Conservation (phyloP, 176 grass and related monocot genomes). For the Hordeum marinum region DNA sequence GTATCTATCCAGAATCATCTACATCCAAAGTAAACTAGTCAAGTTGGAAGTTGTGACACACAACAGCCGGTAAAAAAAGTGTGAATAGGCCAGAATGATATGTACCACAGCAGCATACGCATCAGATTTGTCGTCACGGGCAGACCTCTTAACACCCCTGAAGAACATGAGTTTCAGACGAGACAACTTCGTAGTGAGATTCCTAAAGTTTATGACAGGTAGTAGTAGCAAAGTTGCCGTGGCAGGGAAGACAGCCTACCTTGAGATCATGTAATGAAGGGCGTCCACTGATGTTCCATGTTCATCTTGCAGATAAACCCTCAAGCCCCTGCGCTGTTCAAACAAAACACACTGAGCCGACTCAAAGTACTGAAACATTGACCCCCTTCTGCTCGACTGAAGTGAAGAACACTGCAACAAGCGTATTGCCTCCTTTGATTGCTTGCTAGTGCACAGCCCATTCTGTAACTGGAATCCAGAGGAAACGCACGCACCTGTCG, state of each 20-base stretch:
- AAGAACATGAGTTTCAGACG: slow-evolving; percentile 6
- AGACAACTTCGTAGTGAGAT: not conserved
- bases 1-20: slow-evolving; percentile 89
- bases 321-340: slow-evolving; percentile 67
- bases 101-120: slow-evolving; percentile 79
- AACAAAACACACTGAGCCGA: slow-evolving; percentile 4
- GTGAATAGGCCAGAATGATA: not conserved
- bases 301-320: slow-evolving; percentile 83
- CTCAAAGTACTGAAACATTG: not conserved
- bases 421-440: not conserved
- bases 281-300: slow-evolving; percentile 76
- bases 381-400: not conserved
- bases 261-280: slow-evolving; percentile 76
- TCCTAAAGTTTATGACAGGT: not conserved
- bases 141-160: slow-evolving; percentile 64
- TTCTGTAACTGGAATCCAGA: not conserved
- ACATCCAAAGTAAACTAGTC: not conserved
- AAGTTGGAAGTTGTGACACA: not conserved
- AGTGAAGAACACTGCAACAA: not conserved
- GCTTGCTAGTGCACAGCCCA: not conserved
- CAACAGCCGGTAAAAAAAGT: not conserved
- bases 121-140: slow-evolving; percentile 60
- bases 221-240: not conserved
- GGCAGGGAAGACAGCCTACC: slow-evolving; percentile 23
- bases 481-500: slow-evolving; percentile 38